Evolutionary conservation across 2,329 filamentous ascomycete species (phyloP).

Genomic region (Hymenoscyphus fraxineus): DNA sequence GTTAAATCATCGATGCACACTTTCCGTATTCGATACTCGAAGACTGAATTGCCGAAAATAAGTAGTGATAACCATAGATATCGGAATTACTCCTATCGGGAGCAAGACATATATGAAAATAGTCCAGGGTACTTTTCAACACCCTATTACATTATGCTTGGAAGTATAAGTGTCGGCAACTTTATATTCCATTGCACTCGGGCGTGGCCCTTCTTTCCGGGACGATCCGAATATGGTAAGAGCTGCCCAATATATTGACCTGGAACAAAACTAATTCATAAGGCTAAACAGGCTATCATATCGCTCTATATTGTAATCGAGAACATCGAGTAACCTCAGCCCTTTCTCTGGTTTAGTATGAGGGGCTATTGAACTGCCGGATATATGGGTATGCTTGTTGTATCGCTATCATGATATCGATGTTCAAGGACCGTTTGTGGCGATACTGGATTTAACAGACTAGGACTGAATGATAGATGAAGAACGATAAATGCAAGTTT

Average conservation of each 20-base stretch:
- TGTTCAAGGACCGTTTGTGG: not conserved
- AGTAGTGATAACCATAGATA: not conserved
- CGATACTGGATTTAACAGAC: not conserved
- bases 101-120: not conserved
- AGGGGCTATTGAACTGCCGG: not conserved
- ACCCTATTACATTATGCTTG: not conserved
- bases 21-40: not conserved
- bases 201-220: not conserved
- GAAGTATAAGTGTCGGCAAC: not conserved
- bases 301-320: not conserved
- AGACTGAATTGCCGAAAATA: not conserved
- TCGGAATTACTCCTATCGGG: not conserved
- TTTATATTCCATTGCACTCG: not conserved
- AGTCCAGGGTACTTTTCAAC: not conserved
- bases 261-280: not conserved
- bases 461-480: too few species aligned
- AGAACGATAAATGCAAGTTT: not conserved
- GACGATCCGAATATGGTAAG: not conserved
- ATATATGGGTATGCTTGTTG: not conserved
- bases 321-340: not conserved
- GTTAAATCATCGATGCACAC: not conserved
- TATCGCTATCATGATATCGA: not conserved
- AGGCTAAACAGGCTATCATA: not conserved
- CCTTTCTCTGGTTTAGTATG: not conserved
- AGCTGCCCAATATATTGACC: not conserved